Base-by-base conservation (phyloP, 371 early-diverging fungal genomes). In the Antonospora locustae region DNA sequence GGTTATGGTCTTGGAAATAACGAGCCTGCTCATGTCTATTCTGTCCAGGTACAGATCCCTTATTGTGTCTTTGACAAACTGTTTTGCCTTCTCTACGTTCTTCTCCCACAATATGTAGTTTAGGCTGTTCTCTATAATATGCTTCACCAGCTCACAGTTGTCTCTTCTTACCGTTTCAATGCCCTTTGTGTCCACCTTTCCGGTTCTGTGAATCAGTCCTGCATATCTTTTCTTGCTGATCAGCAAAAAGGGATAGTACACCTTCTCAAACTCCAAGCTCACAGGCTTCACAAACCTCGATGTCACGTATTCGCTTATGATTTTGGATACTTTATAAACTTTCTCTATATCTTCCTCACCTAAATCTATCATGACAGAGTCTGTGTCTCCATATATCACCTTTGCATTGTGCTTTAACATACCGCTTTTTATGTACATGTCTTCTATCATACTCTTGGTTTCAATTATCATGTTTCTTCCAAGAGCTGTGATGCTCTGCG, bases 161-260 rank as follows among this genome's bases (percentile, higher is more conserved):
- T 98, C 99, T 50, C 99, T 83, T 55, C 99, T 83, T 0, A 98
- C 99, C 23, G 97, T 94, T 82, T 97, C 98, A 64, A 97, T 90
- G 45, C 98, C 98, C 76, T 93, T 97, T 20, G 92, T 84, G 70
- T 97, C 98, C 67, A 97, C 76, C 71, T 88, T 89, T 69, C 91
- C 91, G 54, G 82, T 82, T 47, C 82, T 85, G 1, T 85, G 81
- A 27, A 71, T 65, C 5, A 95, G 74, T 16, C 97, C 99, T 23
- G 97, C 97, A 73, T 97, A 98, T 46, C 96, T 83, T 76, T 98
- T 98, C 75, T 98, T 98, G 78, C 86, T 95, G 64, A 98, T 95
- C 30, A 98, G 77, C 44, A 98, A 70, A 70, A 90, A 95, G 2
- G 96, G 95, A 58, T 79, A 90, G 67, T 97, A 96, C 1, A 91